Evolutionary conservation across 768 basidiomycete genomes (phyloP).

Genomic region (Leccinum truebloodii): DNA sequence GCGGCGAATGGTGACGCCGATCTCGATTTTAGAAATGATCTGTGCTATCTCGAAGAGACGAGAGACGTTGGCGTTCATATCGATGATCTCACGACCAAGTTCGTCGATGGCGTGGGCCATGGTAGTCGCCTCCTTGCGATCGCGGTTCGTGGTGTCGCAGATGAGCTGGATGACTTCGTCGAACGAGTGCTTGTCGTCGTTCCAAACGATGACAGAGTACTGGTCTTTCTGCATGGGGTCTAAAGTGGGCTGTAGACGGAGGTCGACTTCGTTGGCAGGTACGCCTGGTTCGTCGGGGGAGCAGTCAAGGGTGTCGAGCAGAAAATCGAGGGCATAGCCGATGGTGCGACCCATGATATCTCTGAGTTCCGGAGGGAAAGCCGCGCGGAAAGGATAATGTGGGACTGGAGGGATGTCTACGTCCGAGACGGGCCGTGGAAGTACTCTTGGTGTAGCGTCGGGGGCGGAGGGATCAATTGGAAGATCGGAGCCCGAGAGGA

Average conservation of each 20-base stretch:
- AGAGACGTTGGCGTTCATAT: conserved; percentile 56
- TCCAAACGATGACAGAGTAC: conserved; percentile 87
- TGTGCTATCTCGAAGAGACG: conserved; percentile 77
- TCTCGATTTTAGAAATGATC: conserved; percentile 81
- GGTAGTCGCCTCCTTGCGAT: conserved; percentile 56
- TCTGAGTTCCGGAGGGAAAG: conserved; percentile 63
- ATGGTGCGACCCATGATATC: conserved; percentile 77
- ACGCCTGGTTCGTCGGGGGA: conserved; percentile 78
- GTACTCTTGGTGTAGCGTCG: conserved; percentile 44
- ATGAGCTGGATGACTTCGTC: conserved; percentile 82
- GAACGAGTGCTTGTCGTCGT: conserved; percentile 96
- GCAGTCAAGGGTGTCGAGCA: conserved; percentile 79
- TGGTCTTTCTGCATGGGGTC: conserved; percentile 81
- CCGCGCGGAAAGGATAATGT: conserved; percentile 56
- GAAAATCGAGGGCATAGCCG: conserved; percentile 76
- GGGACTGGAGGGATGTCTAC: conserved; percentile 60
- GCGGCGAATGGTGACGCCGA: conserved; percentile 86
- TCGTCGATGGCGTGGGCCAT: conserved; percentile 69
- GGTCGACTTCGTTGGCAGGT: conserved; percentile 64
- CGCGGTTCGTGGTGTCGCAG: conserved; percentile 50
- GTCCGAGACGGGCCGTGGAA: conserved; percentile 41
- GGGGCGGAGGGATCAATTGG: conserved; percentile 17
- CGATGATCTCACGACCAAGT: conserved; percentile 79
- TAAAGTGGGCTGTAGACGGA: conserved; percentile 71
- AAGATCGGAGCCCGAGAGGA: conserved; percentile 30